phyloP scores from a whole-genome alignment of 495 filamentous ascomycete species.

The Bryoglossum gracile region DNA sequence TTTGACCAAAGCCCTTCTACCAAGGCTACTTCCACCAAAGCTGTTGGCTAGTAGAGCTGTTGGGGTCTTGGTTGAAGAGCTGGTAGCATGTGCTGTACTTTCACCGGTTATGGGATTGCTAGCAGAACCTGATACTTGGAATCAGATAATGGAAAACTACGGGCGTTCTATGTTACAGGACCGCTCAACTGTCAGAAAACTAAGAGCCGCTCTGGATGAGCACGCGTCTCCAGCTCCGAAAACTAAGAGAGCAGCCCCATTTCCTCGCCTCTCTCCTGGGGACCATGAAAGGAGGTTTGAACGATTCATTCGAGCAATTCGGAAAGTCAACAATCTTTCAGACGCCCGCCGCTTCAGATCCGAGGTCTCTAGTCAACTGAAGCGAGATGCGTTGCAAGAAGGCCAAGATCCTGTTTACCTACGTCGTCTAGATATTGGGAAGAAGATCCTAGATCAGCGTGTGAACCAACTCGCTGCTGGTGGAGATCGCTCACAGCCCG shows the following conservation, averaged over 20 bases:
- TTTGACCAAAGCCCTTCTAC: conserved; percentile 61
- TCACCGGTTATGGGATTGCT: conserved; percentile 63
- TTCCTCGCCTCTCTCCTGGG: conserved; percentile 52
- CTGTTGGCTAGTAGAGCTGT: conserved; percentile 75
- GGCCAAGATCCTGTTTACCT: conserved; percentile 79
- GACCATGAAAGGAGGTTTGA: conserved; percentile 90
- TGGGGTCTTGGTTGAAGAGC: conserved; percentile 71
- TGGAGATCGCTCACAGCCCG: conserved; percentile 11
- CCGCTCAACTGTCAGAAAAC: conserved; percentile 87
- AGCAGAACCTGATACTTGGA: conserved; percentile 93
- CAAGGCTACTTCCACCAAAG: conserved; percentile 62
- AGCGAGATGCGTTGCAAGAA: conserved; percentile 70
- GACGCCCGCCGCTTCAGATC: conserved; percentile 88
- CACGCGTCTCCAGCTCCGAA: conserved; percentile 82
- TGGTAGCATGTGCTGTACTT: conserved; percentile 71
- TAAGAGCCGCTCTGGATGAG: conserved; percentile 89
- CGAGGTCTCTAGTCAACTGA: conserved; percentile 87
- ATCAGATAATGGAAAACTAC: conserved; percentile 86
- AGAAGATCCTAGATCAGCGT: conserved; percentile 81
- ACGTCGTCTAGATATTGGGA: conserved; percentile 83
- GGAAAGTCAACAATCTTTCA: conserved; percentile 84
- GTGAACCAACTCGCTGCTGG: conserved; percentile 74
- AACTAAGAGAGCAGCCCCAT: conserved; percentile 49
- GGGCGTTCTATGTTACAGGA: conserved; percentile 86
- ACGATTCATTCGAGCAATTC: conserved; percentile 82